A percentile compares a stretch with the other conserved stretches of the same genome.
Evolutionary conservation across 139 green algal genomes (phyloP).

Genomic region (Marvania coccoides): DNA sequence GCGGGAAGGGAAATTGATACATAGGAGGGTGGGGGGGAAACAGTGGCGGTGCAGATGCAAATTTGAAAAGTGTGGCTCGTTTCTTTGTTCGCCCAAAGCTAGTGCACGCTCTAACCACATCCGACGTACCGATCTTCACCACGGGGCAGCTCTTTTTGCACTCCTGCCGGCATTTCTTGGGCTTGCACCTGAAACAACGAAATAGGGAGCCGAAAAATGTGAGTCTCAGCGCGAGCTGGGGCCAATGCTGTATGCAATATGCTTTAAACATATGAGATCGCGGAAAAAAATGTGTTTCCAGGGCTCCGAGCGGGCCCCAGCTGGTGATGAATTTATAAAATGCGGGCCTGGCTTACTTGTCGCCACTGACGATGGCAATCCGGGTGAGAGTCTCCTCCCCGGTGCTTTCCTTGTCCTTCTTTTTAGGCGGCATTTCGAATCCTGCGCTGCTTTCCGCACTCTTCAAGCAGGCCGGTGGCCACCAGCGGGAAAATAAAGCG

Average conservation of each 20-base stretch:
- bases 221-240: neutral
- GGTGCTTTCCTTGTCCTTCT: slow-evolving; percentile 59
- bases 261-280: no score
- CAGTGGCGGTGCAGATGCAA: no score
- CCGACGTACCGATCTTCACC: slow-evolving; percentile 81
- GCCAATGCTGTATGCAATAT: neutral
- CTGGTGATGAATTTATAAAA: no score
- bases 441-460: neutral
- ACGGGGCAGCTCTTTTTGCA: slow-evolving; percentile 99
- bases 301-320: no score
- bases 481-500: no score
- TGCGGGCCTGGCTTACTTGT: slow-evolving; percentile 51
- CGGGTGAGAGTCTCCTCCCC: slow-evolving; percentile 82
- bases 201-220: neutral
- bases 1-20: no score
- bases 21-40: no score
- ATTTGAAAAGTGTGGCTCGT: neutral
- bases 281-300: no score
- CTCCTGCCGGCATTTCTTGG: slow-evolving; percentile 98
- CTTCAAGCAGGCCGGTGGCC: no score
- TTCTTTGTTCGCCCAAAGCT: neutral
- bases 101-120: neutral
- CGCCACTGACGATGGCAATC: slow-evolving; percentile 93
- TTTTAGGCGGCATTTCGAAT: slow-evolving; percentile 65
- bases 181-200: slow-evolving; percentile 73